Evolutionary conservation across 1,139 yeast species (phyloP).

Genomic region (Pichia terricola): DNA sequence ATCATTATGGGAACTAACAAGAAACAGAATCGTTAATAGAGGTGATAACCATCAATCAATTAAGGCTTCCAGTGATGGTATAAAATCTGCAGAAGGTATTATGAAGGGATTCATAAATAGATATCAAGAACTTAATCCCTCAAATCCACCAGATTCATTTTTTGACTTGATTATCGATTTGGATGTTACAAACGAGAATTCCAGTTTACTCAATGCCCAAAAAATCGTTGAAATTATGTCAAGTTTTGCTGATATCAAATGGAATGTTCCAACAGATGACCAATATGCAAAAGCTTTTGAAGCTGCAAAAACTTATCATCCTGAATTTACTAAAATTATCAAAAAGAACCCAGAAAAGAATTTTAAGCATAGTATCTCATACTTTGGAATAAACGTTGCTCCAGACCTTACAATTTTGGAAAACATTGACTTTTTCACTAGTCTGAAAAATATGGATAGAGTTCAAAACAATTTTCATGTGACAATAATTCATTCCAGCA

Average conservation of each 20-base stretch:
- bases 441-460: constrained; percentile 19
- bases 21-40: constrained; percentile 49
- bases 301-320: constrained; percentile 43
- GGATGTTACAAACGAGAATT: constrained; percentile 31
- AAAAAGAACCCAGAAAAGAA: constrained; percentile 21
- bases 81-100: constrained; percentile 42
- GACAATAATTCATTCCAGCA: constrained; percentile 56
- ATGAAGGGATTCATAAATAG: constrained; percentile 67
- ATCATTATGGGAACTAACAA: constrained; percentile 43
- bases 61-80: constrained; percentile 39
- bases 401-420: not conserved
- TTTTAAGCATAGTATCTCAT: constrained; percentile 18
- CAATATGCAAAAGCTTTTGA: constrained; percentile 35
- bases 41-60: constrained; percentile 92
- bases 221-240: constrained; percentile 33
- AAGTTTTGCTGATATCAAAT: constrained; percentile 37
- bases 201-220: constrained; percentile 47
- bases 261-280: constrained; percentile 33
- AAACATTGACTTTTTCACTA: constrained; percentile 4
- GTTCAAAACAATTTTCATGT: constrained; percentile 63
- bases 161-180: constrained; percentile 62
- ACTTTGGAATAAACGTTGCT: constrained; percentile 28
- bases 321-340: constrained; percentile 34
- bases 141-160: constrained; percentile 47
- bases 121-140: constrained; percentile 48